Evolutionary conservation across 139 green algal genomes (phyloP), one percentile per base, ranked within the genome.

Genomic region (Micractinium conductrix): DNA sequence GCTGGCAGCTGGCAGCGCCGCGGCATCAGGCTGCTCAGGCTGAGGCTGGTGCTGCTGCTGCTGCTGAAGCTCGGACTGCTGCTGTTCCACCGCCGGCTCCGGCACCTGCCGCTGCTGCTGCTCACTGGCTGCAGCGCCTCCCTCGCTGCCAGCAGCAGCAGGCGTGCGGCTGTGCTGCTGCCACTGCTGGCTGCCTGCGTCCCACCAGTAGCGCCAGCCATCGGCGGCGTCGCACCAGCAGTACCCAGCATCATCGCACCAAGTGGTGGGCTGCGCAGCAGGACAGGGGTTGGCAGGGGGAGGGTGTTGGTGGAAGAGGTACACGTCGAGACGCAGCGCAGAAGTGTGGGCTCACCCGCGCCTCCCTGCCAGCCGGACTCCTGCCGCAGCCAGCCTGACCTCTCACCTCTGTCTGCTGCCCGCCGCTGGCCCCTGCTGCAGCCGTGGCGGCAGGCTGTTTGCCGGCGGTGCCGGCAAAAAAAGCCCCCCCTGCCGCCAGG

Each of bases 201-300:
- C 73, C 75, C 75, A 88, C 42, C 70, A 84, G 60, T 88, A 88
- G 58, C 62, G 70, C 84, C 84, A 85, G 28, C 84, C 84, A 30
- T 88, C 84, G 5, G 72, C 21, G 26, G 65, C 58, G 8, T 79
- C 58, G 43, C 42, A 85, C 65, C 84, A 88, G 58, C 84, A 88
- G 44, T 58, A 73, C 35, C 84, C 84, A 42, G 38, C 58, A 24
- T 76, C 75, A 16, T 58, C 74, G 12, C 67, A 88, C 73, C 74
- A 88, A 5, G 71, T 80, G 14, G 1, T 16, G 6, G 60, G 60
- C 78, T 83, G 78, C 60, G 63, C n/a, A n/a, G n/a, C n/a, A 43
- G 37, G 37, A 50, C 2, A 38, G 38, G 3, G n/a, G 63, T 4
- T 14, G n/a, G n/a, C 4, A 71, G n/a, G 63, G 63, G n/a, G n/a